Evolutionary conservation across 192 early-diverging fungal species (phyloP).

Genomic region (Jimgerdemannia flammicorona): DNA sequence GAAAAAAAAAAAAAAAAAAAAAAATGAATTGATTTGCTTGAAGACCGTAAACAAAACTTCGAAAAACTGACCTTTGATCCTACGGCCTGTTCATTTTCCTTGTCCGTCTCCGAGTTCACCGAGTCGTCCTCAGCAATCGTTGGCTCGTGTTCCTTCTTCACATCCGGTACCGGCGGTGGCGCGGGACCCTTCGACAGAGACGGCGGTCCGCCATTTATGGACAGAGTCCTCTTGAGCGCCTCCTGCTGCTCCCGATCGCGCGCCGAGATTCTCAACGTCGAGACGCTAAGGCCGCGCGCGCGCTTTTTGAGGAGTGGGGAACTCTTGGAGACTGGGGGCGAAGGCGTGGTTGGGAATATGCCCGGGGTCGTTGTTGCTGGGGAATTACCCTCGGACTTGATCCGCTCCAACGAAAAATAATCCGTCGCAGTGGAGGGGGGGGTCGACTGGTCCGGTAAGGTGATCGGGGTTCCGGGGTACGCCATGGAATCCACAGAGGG

Average conservation of each 20-base stretch:
- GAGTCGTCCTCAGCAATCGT: neutral
- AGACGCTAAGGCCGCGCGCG: conserved; percentile 28
- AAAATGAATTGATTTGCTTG: neutral
- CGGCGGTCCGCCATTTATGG: neutral
- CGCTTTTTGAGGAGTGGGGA: conserved; percentile 7
- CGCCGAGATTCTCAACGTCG: conserved; percentile 17
- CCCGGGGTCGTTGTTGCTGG: too few species aligned
- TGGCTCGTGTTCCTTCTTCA: neutral
- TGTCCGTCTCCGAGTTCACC: neutral
- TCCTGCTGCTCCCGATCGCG: conserved; percentile 13
- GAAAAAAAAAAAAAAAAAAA: too few species aligned
- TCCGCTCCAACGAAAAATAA: neutral
- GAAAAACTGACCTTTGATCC: neutral
- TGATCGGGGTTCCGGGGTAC: neutral
- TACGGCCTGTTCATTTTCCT: neutral
- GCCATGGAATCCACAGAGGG: neutral
- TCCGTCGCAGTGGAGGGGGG: neutral
- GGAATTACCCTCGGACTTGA: too few species aligned
- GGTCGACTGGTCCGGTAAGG: neutral
- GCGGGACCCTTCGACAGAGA: too few species aligned
- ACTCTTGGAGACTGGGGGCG: neutral
- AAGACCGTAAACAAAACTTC: neutral
- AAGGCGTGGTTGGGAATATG: neutral
- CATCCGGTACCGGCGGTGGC: neutral
- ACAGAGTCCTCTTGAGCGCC: neutral